Evolutionary conservation across 768 basidiomycete species (phyloP).

Genomic region (Mycena olivaceomarginata): DNA sequence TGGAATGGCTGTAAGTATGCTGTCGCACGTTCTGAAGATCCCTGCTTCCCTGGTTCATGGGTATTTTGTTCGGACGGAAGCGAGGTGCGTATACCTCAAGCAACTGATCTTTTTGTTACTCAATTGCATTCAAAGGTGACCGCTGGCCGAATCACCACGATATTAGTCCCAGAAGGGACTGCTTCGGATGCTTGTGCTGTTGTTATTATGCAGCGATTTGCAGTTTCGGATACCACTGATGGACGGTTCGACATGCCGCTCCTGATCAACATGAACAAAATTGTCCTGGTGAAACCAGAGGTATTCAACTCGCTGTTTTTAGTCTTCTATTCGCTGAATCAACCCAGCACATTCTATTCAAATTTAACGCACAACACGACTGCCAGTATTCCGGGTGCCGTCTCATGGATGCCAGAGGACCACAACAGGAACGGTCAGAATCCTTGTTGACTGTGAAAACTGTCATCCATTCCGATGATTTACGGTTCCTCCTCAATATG

Average conservation of each 20-base stretch:
- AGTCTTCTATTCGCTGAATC: too few species aligned
- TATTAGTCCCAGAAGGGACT: neutral
- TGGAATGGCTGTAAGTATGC: constrained; percentile 1
- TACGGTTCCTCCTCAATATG: neutral
- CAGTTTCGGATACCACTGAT: neutral
- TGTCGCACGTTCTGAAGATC: neutral
- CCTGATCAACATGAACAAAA: too few species aligned
- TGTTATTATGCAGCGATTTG: neutral
- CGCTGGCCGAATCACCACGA: neutral
- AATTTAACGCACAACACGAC: too few species aligned
- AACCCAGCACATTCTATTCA: neutral
- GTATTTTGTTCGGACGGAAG: neutral
- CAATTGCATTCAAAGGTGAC: neutral
- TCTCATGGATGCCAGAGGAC: too few species aligned
- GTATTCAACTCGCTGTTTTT: neutral
- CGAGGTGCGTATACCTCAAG: neutral
- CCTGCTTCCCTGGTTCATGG: neutral
- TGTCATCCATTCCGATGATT: neutral
- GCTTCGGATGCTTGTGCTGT: neutral
- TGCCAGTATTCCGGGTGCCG: too few species aligned
- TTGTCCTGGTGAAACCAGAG: neutral
- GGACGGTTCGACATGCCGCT: neutral
- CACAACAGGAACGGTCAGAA: neutral
- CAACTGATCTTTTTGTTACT: neutral
- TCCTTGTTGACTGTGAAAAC: neutral